Evolutionary conservation across 2,329 filamentous ascomycete genomes (phyloP), one percentile per base, ranked within the genome.

Genomic region (Pseudopithomyces maydicus): DNA sequence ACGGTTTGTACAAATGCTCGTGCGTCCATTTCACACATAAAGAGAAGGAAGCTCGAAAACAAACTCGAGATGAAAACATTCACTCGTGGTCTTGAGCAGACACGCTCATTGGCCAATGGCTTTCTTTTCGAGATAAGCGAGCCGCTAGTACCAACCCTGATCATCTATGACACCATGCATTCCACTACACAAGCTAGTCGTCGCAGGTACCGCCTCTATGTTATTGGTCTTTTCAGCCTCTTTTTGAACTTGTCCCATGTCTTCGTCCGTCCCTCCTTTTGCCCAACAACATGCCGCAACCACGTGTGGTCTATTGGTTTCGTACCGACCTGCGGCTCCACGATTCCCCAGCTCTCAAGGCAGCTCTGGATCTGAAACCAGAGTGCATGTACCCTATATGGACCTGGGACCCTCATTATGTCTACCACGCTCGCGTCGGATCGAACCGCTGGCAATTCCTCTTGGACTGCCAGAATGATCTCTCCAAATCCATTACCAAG

Each of bases 331-430:
- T 92, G 11, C 86, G 90, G 19, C 83, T 93, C 2, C 89, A 92
- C 75, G 90, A 92, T 73, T 91, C 88, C 0, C 89, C 89, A 8
- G 89, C 89, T 1, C 79, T 93, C 23, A 83, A 87, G 71, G 88
- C 89, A 2, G 90, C 90, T 0, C 76, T 93, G 7, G 87, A 89
- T 56, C 80, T 92, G 6, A 80, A 89, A 0, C 88, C 90, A 1
- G 83, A 84, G 51, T 85, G 83, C 19, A 78, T 93, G 23, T 92
- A 88, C 79, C 90, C 89, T 0, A 84, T 92, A 44, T 93, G 90
- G 82, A 91, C 88, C 1, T 93, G 89, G 88, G 90, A 92, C 70
- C 89, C 89, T 55, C 88, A 92, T 71, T 92, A 92, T 70, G 88
- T 92, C 23, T 92, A 91, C 70, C 83, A 83, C 32, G 85, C 87